These are phyloP conservation scores for Cynanchum wilfordii DNA, from an alignment of 257 asterid genomes.

Conservation along the genomic window DNA sequence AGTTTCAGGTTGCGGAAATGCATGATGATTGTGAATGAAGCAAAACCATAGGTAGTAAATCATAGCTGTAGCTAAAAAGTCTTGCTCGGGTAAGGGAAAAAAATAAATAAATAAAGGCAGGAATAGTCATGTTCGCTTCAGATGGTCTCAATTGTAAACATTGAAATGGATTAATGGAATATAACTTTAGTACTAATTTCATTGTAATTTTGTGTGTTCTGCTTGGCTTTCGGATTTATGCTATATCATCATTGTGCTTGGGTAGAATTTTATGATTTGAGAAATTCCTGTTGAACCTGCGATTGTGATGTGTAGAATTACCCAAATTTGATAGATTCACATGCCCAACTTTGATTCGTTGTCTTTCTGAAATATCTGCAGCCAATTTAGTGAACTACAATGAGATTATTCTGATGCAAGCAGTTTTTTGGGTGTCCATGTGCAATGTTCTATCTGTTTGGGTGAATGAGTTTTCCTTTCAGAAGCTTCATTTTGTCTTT, in stretches of 20 bases:
- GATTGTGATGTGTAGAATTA: background rate
- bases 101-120: background rate
- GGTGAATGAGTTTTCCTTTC: background rate
- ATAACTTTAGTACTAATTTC: background rate
- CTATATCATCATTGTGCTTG: background rate
- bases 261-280: no score
- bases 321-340: background rate
- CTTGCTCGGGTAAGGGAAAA: background rate
- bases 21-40: slow-evolving; percentile 30
- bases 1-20: slow-evolving; percentile 32
- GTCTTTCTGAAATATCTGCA: background rate
- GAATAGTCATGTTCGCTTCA: background rate
- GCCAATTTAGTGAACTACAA: background rate
- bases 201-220: background rate
- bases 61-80: background rate
- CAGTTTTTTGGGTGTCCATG: background rate
- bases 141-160: slow-evolving; percentile 4
- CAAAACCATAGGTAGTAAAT: background rate
- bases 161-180: background rate
- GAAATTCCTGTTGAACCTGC: no score
- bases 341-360: background rate
- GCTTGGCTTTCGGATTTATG: background rate
- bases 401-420: background rate
- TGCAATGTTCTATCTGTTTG: background rate
- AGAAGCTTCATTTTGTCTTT: background rate